Base-by-base conservation (phyloP, 2,329 filamentous ascomycete species). In the Aspergillus calidoustus region DNA sequence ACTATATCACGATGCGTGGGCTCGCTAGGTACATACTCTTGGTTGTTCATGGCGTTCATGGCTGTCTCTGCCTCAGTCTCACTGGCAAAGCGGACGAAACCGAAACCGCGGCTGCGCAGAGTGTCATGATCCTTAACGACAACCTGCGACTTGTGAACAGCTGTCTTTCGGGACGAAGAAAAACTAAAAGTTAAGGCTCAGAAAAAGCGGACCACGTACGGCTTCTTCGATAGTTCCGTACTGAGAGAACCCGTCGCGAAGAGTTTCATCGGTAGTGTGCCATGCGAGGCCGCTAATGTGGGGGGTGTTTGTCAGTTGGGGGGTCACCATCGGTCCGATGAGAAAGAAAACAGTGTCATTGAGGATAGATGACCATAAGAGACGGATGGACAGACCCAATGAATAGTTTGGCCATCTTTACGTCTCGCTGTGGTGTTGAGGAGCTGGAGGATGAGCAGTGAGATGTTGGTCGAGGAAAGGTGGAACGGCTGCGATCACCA, bases 91-190 rank as follows among this genome's bases (percentile, higher is more conserved):
- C 93, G 91, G 66, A 99, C 94, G 78, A 98, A 98, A 52, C 95
- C 95, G 78, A 98, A 99, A 64, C 95, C 95, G 78, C 95, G 92
- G 84, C 93, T 97, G 78, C 94, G 92, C 72, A 92, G 91, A 74
- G 94, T 97, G 76, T 98, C 94, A 74, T 93, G 92, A 79, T 99
- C 94, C 83, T 97, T 98, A 73, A 98, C 93, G 69, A 99, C 94
- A 66, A 97, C 91, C 94, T 98, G 74, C 64, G 53, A 66, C 71
- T 53, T 62, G 66, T 63, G 54, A 55, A 30, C 22, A 48, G 63
- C 61, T 30, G 19, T 25, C 23, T 49, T 49, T n/a, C 13, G 34
- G 2, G 38, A 19, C 6, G 22, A 48, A 31, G 11, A 38, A 28
- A 19, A 25, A 31, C 57, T 17, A 62, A 55, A 61, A 59, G 23